These are phyloP conservation scores for Coemansia sp. DNA, from an alignment of 192 early-diverging fungal species.

Conservation along the genomic window DNA sequence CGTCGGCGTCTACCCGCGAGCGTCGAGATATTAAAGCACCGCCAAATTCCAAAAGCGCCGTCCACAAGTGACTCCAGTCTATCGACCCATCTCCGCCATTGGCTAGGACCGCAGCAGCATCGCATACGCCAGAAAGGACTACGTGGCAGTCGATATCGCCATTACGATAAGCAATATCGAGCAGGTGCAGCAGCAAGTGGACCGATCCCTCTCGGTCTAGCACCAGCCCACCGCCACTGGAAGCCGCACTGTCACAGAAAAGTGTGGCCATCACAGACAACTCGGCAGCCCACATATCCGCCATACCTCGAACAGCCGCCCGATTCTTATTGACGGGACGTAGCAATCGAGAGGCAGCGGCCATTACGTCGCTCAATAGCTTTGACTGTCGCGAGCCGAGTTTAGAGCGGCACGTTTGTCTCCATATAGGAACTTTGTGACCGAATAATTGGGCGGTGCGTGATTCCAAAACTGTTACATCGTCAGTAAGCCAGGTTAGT, in stretches of 20 bases:
- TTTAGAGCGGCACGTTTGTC: slow-evolving; percentile 10
- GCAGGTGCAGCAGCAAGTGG: slow-evolving; percentile 25
- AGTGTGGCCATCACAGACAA: slow-evolving; percentile 5
- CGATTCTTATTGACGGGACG: not conserved
- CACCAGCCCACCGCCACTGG: not conserved
- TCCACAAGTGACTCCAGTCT: slow-evolving; percentile 8
- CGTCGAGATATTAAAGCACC: slow-evolving; percentile 7
- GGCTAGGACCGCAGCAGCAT: not conserved
- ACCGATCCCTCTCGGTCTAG: slow-evolving; percentile 10
- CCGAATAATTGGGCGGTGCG: slow-evolving; percentile 14
- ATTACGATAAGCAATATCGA: slow-evolving; percentile 15
- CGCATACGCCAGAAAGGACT: slow-evolving; percentile 4
- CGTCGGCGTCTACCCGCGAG: not conserved
- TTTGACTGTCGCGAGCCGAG: not conserved
- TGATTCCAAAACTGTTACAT: not conserved
- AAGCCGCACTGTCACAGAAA: not conserved
- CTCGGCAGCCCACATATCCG: slow-evolving; percentile 14
- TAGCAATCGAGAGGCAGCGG: not conserved
- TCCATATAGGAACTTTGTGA: slow-evolving; percentile 28
- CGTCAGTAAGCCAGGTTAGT: slow-evolving; percentile 17
- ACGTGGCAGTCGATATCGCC: not conserved
- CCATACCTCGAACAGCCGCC: not conserved
- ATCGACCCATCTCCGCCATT: not conserved
- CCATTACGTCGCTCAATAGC: slow-evolving; percentile 11
- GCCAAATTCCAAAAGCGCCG: slow-evolving; percentile 16